These are phyloP conservation scores for Oehlia diaphana DNA, from an alignment of 192 early-diverging fungal genomes.

Conservation along the genomic window DNA sequence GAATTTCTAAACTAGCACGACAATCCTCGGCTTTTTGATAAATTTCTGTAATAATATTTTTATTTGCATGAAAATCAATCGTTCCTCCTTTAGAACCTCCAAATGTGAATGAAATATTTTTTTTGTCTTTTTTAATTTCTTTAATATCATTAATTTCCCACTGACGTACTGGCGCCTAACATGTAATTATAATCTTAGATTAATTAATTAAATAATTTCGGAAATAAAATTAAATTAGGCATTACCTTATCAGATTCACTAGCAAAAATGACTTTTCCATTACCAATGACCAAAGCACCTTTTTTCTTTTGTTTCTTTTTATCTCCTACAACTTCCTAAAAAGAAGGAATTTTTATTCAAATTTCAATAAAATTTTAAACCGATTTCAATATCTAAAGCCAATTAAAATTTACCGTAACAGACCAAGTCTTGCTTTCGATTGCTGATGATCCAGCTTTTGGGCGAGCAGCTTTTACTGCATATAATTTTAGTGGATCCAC, in stretches of 20 bases:
- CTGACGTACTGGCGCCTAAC: constrained; percentile 51
- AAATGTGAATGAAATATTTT: constrained; percentile 63
- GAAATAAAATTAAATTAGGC: constrained; percentile 11
- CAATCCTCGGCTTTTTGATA: constrained; percentile 61
- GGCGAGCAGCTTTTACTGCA: constrained; percentile 21
- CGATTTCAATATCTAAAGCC: constrained; percentile 4
- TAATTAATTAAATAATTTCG: constrained; percentile 22
- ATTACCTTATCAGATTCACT: constrained; percentile 60
- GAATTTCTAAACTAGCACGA: constrained; percentile 47
- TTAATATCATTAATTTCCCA: constrained; percentile 61
- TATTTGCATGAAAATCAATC: constrained; percentile 63
- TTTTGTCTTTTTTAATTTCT: constrained; percentile 63
- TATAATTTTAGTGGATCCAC: constrained; percentile 36
- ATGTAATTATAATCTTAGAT: not conserved
- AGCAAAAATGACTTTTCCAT: constrained; percentile 60
- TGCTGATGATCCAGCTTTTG: constrained; percentile 14
- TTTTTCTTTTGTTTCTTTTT: constrained; percentile 76
- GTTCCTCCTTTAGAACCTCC: constrained; percentile 52
- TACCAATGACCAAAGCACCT: constrained; percentile 66
- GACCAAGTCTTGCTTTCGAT: constrained; percentile 52
- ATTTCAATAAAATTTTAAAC: not conserved
- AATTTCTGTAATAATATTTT: constrained; percentile 68
- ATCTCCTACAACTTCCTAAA: constrained; percentile 52
- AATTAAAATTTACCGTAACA: constrained; percentile 40
- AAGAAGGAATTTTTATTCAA: not conserved